Evolutionary conservation across 768 basidiomycete species (phyloP).

Genomic region (Suillus ampliporus): DNA sequence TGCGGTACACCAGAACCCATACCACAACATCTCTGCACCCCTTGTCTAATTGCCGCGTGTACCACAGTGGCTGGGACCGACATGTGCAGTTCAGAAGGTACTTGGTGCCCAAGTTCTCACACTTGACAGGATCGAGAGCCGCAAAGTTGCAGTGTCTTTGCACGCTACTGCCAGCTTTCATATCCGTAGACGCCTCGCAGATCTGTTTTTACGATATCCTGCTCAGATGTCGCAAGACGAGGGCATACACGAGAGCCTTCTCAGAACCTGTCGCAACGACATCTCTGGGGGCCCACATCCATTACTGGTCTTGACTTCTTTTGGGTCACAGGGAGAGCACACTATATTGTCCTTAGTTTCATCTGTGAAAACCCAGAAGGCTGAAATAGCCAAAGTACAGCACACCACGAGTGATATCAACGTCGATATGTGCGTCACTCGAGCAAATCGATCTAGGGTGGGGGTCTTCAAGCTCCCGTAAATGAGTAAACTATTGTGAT

Average conservation of each 20-base stretch:
- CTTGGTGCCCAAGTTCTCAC: too few relatives aligned
- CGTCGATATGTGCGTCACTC: constrained; percentile 93
- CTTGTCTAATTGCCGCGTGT: too few relatives aligned
- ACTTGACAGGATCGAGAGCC: too few relatives aligned
- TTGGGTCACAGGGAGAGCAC: neutral
- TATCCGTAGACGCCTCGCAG: too few relatives aligned
- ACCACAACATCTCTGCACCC: too few relatives aligned
- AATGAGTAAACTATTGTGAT: constrained; percentile 96
- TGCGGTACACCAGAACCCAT: too few relatives aligned
- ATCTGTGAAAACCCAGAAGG: constrained; percentile 88
- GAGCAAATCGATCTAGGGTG: constrained; percentile 91
- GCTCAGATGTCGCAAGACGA: constrained; percentile 10
- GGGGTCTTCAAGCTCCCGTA: constrained; percentile 93
- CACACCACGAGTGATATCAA: constrained; percentile 83
- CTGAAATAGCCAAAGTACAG: constrained; percentile 81
- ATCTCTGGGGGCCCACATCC: constrained; percentile 12
- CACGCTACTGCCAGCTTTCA: too few relatives aligned
- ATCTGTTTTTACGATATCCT: too few relatives aligned
- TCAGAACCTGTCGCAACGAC: constrained; percentile 13
- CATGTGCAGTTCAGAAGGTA: too few relatives aligned
- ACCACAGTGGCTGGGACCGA: too few relatives aligned
- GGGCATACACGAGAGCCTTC: constrained; percentile 9
- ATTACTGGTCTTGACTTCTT: neutral
- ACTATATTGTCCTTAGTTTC: constrained; percentile 92
- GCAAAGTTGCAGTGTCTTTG: too few relatives aligned